Evolutionary conservation across 371 early-diverging fungal species (phyloP), one percentile per base, ranked within the genome.

Genomic region (Rhizomucor pusillus): DNA sequence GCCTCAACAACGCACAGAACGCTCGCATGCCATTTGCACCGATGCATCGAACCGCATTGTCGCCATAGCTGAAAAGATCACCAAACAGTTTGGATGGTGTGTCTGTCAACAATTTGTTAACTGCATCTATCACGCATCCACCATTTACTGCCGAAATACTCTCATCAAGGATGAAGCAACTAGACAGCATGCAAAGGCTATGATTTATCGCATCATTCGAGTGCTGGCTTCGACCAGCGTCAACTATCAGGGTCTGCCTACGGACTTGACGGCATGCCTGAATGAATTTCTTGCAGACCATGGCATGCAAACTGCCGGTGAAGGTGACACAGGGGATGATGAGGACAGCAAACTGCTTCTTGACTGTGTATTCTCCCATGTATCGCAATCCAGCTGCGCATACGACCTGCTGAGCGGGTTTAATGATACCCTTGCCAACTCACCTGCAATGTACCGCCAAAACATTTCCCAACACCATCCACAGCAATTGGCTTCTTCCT

Each of bases 1-100:
- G 2, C 63, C 49, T 18, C 56, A 51, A n/a, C 60, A 60, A 33
- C 51, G 65, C 14, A 51, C 65, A 3, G 57, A 66, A 16, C 61
- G 70, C 1, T 73, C 77, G 0, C 66, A 63, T 13, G 58, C 53
- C 7, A 77, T 77, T 10, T 73, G 77, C 43, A 66, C 62, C 1
- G 73, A 71, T 50, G 73, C 77, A n/a, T 73, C 77, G 3, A 69
- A 73, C 16, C 71, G 73, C 4, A 69, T 77, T 39, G 67, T 77
- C 1, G 53, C 61, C 7, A 55, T 71, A 40, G 57, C 69, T 18
- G 73, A 77, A 34, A 18, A 54, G 5, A 67, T 77, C 19, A 63
- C 66, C 0, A 55, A 64, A 37, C 47, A 59, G 11, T 71, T 63
- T 52, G 67, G 73, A 5, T 73, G 73, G 77, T 77, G 77, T 36